Evolutionary conservation across 2,329 filamentous ascomycete genomes (phyloP).

Genomic region (Aspergillus chevalieri): DNA sequence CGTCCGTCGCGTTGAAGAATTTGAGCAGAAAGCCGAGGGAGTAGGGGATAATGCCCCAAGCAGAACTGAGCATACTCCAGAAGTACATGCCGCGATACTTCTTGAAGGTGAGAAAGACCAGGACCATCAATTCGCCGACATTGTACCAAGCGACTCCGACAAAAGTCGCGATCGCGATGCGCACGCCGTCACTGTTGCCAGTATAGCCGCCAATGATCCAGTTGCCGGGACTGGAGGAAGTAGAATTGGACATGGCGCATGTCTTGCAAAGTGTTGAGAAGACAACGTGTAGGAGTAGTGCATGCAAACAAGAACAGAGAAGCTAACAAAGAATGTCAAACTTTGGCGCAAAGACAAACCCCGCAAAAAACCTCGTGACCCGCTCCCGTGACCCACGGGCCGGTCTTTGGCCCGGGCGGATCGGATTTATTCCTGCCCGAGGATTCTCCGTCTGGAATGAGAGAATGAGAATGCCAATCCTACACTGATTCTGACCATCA

Average conservation of each 20-base stretch:
- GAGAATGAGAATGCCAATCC: not conserved
- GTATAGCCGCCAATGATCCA: slow-evolving; percentile 25
- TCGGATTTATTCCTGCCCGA: not conserved
- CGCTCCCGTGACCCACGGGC: not conserved
- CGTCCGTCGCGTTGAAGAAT: slow-evolving; percentile 18
- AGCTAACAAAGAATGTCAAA: too few relatives aligned
- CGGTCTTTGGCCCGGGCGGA: not conserved
- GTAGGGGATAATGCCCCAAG: slow-evolving; percentile 41
- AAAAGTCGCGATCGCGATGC: slow-evolving; percentile 23
- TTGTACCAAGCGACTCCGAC: slow-evolving; percentile 26
- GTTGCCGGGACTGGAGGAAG: slow-evolving; percentile 20
- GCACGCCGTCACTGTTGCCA: slow-evolving; percentile 18
- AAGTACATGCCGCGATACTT: slow-evolving; percentile 45
- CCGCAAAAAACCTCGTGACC: not conserved
- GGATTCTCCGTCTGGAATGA: not conserved
- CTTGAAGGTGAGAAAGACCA: slow-evolving; percentile 45
- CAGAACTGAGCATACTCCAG: slow-evolving; percentile 42
- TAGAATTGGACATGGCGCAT: slow-evolving; percentile 16
- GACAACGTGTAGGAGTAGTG: too few relatives aligned
- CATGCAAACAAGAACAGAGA: too few relatives aligned
- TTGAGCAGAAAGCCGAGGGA: slow-evolving; percentile 24
- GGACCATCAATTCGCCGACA: slow-evolving; percentile 40
- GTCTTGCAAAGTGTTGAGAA: not conserved
- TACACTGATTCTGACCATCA: too few relatives aligned
- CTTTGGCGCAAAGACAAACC: not conserved